These are phyloP conservation scores for Wickerhamomyces silvicola DNA, from an alignment of 805 yeast genomes.

Conservation along the genomic window DNA sequence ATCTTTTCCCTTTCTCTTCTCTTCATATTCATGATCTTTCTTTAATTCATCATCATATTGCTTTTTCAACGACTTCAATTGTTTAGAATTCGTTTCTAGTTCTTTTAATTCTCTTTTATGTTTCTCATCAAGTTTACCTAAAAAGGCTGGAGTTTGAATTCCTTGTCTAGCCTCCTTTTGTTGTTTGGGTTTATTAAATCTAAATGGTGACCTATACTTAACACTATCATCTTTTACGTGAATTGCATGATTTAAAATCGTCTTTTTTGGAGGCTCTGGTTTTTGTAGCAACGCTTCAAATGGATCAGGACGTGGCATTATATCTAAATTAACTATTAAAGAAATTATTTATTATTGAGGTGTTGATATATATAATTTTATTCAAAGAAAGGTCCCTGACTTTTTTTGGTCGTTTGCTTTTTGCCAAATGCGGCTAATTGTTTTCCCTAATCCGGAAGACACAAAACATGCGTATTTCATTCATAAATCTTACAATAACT, in stretches of 20 bases:
- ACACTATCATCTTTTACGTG: constrained; percentile 2
- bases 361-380: too few species aligned
- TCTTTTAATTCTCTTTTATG: constrained; percentile 4
- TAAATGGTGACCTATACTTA: constrained; percentile 10
- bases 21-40: constrained; percentile 1
- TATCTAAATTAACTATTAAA: too few species aligned
- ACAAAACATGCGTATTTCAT: too few species aligned
- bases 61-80: constrained; percentile 1
- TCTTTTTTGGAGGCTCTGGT: constrained; percentile 9
- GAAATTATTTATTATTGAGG: too few species aligned
- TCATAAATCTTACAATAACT: too few species aligned
- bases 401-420: too few species aligned
- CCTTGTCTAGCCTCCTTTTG: not conserved
- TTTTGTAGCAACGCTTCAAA: constrained; percentile 8
- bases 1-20: constrained; percentile 2
- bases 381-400: too few species aligned
- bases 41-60: constrained; percentile 6
- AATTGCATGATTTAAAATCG: constrained; percentile 13
- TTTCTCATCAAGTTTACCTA: constrained; percentile 5
- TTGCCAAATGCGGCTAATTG: too few species aligned
- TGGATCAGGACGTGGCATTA: constrained; percentile 22
- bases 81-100: constrained; percentile 4
- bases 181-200: constrained; percentile 3
- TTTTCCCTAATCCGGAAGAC: too few species aligned
- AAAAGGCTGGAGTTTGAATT: constrained; percentile 1